Conservation (phyloP, 805 yeast species). For the Ogataea henricii region DNA sequence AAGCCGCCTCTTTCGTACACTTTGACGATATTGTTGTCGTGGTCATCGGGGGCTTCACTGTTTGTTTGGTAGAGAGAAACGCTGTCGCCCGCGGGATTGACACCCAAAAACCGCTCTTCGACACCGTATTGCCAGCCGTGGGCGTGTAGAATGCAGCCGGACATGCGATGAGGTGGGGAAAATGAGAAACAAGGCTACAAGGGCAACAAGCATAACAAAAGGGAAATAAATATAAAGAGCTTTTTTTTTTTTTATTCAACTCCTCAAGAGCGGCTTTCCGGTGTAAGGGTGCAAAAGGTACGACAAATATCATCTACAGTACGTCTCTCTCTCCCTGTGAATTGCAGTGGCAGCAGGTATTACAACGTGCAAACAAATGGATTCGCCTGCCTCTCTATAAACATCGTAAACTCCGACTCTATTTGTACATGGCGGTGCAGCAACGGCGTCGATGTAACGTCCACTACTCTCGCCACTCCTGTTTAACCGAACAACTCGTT, state of each 20-base stretch:
- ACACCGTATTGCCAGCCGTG: slow-evolving; percentile 58
- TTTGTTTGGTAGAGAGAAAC: slow-evolving; percentile 64
- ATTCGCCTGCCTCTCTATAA: too few species aligned
- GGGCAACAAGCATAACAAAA: not conserved
- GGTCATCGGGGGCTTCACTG: slow-evolving; percentile 31
- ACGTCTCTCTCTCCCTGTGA: too few species aligned
- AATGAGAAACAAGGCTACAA: not conserved
- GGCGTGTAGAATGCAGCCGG: slow-evolving; percentile 63
- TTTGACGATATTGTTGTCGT: slow-evolving; percentile 55
- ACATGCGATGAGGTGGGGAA: slow-evolving; percentile 39
- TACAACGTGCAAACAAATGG: too few species aligned
- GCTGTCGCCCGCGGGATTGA: slow-evolving; percentile 81
- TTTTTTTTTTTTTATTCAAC: too few species aligned
- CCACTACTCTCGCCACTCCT: too few species aligned
- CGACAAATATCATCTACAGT: too few species aligned
- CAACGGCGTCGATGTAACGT: too few species aligned
- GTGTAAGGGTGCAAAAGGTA: not conserved
- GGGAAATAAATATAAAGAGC: not conserved
- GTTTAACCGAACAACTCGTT: too few species aligned
- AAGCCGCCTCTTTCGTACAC: slow-evolving; percentile 61
- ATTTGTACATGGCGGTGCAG: too few species aligned
- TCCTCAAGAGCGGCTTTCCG: too few species aligned
- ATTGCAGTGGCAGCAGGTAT: too few species aligned
- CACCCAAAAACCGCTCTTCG: slow-evolving; percentile 62
- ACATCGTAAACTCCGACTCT: too few species aligned